phyloP scores from a whole-genome alignment of 257 asterid species.

The Sherardia arvensis region DNA sequence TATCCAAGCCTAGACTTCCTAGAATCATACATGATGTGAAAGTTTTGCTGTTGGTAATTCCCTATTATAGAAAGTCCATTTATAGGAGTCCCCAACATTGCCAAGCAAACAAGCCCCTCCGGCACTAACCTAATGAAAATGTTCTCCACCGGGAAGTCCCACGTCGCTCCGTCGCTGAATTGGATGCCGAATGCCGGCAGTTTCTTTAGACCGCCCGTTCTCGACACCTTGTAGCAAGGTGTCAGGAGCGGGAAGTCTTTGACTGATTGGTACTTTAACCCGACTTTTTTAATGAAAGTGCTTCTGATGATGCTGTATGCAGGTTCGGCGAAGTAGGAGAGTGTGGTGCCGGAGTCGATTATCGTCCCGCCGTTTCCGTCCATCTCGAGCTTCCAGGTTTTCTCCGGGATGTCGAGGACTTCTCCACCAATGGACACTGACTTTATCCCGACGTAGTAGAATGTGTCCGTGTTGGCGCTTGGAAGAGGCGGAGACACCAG shows the following conservation, averaged over 20 bases:
- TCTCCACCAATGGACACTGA: conserved; percentile 69
- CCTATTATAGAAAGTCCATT: conserved; percentile 81
- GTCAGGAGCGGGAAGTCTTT: conserved; percentile 58
- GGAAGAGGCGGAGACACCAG: conserved; percentile 37
- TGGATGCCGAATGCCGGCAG: conserved; percentile 62
- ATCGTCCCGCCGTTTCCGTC: conserved; percentile 54
- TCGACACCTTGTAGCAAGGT: conserved; percentile 80
- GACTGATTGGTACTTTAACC: conserved; percentile 36
- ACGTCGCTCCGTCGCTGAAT: conserved; percentile 70
- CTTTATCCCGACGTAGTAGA: conserved; percentile 59
- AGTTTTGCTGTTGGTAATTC: conserved; percentile 90
- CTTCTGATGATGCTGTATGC: conserved; percentile 56
- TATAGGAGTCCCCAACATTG: conserved; percentile 66
- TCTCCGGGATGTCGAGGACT: conserved; percentile 47
- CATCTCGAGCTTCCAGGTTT: conserved; percentile 43
- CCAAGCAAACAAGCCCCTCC: conserved; percentile 69
- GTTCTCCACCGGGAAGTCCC: conserved; percentile 84
- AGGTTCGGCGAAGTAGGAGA: conserved; percentile 72
- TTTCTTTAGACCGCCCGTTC: conserved; percentile 13
- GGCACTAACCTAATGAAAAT: conserved; percentile 72
- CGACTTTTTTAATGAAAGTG: conserved; percentile 45
- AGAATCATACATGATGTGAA: conserved; percentile 65
- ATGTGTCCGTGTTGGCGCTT: conserved; percentile 42
- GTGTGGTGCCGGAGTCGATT: conserved; percentile 81
- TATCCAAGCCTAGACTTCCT: conserved; percentile 72